phyloP scores from a whole-genome alignment of 1,139 yeast species.

The Protomyces gravidus region DNA sequence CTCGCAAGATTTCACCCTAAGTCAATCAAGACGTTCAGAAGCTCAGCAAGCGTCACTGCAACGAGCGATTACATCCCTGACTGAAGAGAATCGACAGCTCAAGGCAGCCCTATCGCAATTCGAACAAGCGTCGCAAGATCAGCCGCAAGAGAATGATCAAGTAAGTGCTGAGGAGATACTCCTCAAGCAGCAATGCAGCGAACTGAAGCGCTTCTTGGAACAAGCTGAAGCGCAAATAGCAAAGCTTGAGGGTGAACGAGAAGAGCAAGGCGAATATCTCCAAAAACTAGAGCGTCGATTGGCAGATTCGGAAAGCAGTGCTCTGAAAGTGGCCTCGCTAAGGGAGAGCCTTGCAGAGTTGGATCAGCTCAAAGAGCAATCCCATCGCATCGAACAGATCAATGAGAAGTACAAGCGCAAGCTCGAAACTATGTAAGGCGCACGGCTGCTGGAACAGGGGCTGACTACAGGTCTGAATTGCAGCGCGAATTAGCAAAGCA shows the following conservation, averaged over 20 bases:
- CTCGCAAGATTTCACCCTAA: too few relatives aligned
- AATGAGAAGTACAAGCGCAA: slow-evolving; percentile 10
- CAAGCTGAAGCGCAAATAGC: neutral
- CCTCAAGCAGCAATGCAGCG: neutral
- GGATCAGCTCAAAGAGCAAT: neutral
- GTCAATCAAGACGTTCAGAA: too few relatives aligned
- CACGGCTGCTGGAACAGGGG: neutral
- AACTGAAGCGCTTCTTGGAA: slow-evolving; percentile 7
- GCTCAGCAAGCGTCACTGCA: neutral
- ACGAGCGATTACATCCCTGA: neutral
- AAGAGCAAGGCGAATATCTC: neutral
- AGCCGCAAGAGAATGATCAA: neutral
- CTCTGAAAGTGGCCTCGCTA: neutral
- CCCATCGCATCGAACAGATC: neutral
- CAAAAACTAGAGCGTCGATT: neutral
- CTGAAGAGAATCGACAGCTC: neutral
- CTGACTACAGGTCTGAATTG: neutral
- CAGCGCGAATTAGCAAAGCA: neutral
- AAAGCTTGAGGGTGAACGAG: slow-evolving; percentile 1
- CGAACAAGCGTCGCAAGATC: neutral
- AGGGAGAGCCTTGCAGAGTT: neutral
- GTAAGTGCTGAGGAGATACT: neutral
- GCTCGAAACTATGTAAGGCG: neutral
- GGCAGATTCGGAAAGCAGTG: neutral
- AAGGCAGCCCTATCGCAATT: neutral